Evolutionary conservation across 441 rosid species (phyloP).

Genomic region (Kokia cookei): DNA sequence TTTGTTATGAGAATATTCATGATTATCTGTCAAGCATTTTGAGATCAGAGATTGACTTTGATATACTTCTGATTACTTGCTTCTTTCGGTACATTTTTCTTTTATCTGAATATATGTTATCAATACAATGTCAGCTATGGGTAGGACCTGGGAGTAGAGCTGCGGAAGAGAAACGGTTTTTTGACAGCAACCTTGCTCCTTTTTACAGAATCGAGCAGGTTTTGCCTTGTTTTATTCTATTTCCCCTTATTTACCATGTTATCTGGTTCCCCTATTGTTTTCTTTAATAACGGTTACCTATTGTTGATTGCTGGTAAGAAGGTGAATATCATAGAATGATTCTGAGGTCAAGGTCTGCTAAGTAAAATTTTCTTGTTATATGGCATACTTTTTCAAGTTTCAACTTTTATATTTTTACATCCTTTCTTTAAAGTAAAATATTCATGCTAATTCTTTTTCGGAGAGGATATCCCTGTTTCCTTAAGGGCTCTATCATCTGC

Average conservation of each 20-base stretch:
- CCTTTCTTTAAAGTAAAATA: not conserved
- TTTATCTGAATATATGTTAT: not conserved
- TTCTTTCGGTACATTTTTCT: not conserved
- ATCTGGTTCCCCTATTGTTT: not conserved
- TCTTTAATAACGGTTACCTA: not conserved
- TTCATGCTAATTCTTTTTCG: not conserved
- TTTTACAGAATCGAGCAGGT: constrained; percentile 99
- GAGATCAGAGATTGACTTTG: not conserved
- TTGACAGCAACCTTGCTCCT: constrained; percentile 87
- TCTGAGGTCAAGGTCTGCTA: not conserved
- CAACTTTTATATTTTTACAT: not conserved
- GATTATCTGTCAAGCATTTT: not conserved
- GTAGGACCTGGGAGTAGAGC: constrained; percentile 97
- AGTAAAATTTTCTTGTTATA: not conserved
- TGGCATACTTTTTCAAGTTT: not conserved
- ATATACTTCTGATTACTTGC: constrained; percentile 3
- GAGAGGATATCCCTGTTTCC: not conserved
- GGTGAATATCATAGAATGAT: not conserved
- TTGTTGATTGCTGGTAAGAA: not conserved
- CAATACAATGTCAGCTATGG: constrained; percentile 71
- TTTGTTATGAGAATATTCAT: too few relatives aligned
- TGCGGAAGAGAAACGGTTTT: constrained; percentile 85
- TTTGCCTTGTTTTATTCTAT: not conserved
- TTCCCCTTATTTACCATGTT: not conserved
- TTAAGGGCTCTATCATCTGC: constrained; percentile 1